Conservation (phyloP, 306 rosid species). For the Fagus crenata region DNA sequence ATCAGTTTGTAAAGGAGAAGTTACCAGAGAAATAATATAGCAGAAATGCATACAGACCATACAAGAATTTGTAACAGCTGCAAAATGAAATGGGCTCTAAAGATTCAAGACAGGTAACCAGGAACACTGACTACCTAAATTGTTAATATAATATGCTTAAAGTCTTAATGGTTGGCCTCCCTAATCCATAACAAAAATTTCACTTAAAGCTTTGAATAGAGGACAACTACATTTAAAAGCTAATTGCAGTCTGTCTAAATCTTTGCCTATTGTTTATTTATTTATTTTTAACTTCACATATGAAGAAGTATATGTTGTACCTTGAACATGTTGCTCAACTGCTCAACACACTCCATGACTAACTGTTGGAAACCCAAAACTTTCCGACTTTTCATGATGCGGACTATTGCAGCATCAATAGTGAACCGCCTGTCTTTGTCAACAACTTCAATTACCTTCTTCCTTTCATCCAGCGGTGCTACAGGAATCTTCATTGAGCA, state of each 20-base stretch:
- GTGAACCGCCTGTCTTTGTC: constrained; percentile 87
- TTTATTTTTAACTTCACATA: background rate
- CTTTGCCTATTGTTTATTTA: background rate
- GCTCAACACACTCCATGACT: constrained; percentile 79
- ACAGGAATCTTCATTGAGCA: constrained; percentile 63
- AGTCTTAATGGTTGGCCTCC: background rate
- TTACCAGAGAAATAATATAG: background rate
- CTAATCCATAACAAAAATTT: background rate
- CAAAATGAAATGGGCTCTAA: no score
- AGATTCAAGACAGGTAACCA: background rate
- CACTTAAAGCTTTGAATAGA: background rate
- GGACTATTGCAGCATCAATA: constrained; percentile 83
- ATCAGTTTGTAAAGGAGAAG: constrained; percentile 13
- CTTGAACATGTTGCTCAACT: constrained; percentile 79
- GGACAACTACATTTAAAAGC: background rate
- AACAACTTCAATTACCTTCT: constrained; percentile 75
- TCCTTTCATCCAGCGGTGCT: constrained; percentile 79
- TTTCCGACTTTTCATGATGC: constrained; percentile 86
- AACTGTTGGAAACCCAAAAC: constrained; percentile 62
- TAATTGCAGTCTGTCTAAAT: background rate
- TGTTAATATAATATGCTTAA: background rate
- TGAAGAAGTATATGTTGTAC: constrained; percentile 11
- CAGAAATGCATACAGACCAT: background rate
- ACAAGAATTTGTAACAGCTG: no score
- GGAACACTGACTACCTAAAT: background rate